Conservation (phyloP, 306 rosid species). For the Casuarina glauca region DNA sequence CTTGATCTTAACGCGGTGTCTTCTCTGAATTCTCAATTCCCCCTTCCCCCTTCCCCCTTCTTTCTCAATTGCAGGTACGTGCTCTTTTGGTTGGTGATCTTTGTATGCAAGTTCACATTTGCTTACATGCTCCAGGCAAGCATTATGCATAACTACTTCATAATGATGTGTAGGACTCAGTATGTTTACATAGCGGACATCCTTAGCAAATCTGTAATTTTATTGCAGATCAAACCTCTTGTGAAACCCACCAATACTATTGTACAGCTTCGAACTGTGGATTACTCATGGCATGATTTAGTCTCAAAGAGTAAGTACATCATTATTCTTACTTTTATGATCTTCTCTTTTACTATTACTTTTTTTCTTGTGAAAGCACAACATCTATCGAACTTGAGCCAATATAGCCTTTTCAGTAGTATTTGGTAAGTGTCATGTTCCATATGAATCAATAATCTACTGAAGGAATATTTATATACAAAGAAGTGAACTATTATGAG, state of each 20-base stretch:
- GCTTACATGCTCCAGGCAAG: constrained; percentile 97
- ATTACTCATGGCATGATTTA: constrained; percentile 90
- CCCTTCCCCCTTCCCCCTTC: background rate
- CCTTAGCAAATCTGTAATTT: constrained; percentile 17
- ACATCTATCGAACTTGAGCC: background rate
- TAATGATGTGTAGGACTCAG: background rate
- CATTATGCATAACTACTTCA: constrained; percentile 14
- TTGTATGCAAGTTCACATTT: constrained; percentile 80
- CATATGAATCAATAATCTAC: background rate
- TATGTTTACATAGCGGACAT: constrained; percentile 18
- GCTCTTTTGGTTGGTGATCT: constrained; percentile 78
- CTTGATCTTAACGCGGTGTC: background rate
- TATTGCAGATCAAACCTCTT: constrained; percentile 84
- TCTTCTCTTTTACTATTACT: background rate
- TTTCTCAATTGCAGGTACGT: constrained; percentile 55
- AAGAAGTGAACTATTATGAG: background rate
- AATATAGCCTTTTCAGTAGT: background rate
- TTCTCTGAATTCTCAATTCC: background rate
- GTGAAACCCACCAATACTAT: constrained; percentile 77
- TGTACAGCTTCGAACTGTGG: constrained; percentile 39
- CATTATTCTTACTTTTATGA: constrained; percentile 1
- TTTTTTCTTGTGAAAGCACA: background rate
- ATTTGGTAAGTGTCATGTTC: background rate
- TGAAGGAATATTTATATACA: background rate
- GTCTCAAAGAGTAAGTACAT: constrained; percentile 69